Evolutionary conservation across 192 early-diverging fungal species (phyloP).

Genomic region (Anaeromyces robustus): DNA sequence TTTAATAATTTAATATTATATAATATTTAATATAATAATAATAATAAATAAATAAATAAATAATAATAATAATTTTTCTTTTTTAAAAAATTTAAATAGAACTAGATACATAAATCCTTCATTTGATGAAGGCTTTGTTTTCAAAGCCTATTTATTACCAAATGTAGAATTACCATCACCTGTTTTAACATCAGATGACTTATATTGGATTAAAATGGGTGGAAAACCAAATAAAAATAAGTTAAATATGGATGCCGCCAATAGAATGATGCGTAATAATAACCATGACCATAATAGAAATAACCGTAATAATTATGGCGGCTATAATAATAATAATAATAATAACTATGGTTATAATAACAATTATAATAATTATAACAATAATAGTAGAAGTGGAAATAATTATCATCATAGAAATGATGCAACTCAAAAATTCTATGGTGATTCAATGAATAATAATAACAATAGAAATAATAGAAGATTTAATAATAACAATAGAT

Average conservation of each 20-base stretch:
- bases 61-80: too few species aligned
- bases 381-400: neutral
- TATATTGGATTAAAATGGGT: neutral
- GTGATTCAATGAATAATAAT: neutral
- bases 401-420: neutral
- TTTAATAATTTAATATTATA: neutral
- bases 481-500: neutral
- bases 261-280: neutral
- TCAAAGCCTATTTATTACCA: neutral
- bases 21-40: neutral
- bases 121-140: neutral
- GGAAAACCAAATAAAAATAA: neutral
- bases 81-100: neutral
- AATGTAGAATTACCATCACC: neutral
- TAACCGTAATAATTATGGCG: neutral
- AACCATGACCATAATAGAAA: neutral
- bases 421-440: neutral
- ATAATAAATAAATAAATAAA: too few species aligned
- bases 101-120: neutral
- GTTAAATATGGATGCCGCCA: neutral
- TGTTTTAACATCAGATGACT: neutral
- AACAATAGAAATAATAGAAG: neutral
- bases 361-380: too few species aligned
- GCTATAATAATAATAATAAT: neutral
- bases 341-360: neutral